phyloP scores from a whole-genome alignment of 169 alveolate species.

The Eimeria acervulina region DNA sequence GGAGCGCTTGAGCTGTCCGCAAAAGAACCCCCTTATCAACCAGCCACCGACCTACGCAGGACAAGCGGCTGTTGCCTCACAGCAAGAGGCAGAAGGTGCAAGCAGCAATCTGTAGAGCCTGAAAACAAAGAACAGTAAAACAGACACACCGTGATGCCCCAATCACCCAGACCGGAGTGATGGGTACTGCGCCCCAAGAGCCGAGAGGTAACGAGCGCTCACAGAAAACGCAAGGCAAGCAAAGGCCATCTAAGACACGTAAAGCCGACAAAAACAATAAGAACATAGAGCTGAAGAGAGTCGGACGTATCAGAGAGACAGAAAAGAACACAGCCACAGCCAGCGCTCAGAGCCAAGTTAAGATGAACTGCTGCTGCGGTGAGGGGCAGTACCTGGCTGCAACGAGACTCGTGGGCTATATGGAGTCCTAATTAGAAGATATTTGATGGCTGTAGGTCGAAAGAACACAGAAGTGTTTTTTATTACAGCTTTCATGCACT shows the following conservation, averaged over 20 bases:
- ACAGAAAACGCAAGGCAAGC: background rate
- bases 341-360: slow-evolving; percentile 12
- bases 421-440: background rate
- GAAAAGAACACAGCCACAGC: background rate
- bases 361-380: slow-evolving; percentile 47
- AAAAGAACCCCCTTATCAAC: background rate
- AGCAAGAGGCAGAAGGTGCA: background rate
- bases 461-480: slow-evolving; percentile 11
- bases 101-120: background rate
- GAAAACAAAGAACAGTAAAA: background rate
- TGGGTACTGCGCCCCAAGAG: background rate
- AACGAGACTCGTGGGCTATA: background rate
- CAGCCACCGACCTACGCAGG: too few species aligned
- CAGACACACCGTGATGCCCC: background rate
- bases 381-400: slow-evolving; percentile 65
- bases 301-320: background rate
- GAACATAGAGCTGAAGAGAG: background rate
- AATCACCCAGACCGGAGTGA: background rate
- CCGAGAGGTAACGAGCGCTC: background rate
- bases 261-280: background rate
- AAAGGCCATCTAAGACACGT: background rate
- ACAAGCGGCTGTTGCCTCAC: too few species aligned
- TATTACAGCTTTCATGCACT: slow-evolving; percentile 31
- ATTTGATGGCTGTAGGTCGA: background rate
- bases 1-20: background rate